Percentiles rank a stretch among this genome's conserved stretches.
Conservation (phyloP, 2,329 filamentous ascomycete species). For the Trichoderma semiorbis region DNA sequence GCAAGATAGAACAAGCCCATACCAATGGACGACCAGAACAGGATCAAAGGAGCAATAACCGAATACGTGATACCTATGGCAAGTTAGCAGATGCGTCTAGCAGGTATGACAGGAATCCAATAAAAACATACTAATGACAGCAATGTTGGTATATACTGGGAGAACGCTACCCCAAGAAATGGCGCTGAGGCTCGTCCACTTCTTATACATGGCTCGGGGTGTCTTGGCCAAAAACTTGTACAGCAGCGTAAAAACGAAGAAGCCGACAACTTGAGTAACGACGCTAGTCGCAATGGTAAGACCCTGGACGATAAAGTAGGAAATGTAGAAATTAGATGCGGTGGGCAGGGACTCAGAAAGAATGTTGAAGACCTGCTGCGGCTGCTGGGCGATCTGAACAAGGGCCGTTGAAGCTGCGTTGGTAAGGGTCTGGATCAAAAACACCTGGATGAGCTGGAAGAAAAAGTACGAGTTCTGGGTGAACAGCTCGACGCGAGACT, state of each 20-base stretch:
- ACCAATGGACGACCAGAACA: conserved; percentile 75
- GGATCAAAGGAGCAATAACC: conserved; percentile 76
- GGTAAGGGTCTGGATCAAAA: conserved; percentile 78
- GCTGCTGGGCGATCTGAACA: conserved; percentile 59
- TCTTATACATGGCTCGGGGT: conserved; percentile 72
- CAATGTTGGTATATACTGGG: conserved; percentile 71
- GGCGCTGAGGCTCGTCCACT: conserved; percentile 65
- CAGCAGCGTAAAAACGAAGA: conserved; percentile 64
- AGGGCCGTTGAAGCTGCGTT: conserved; percentile 72
- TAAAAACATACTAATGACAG: conserved; percentile 56
- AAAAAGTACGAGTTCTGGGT: conserved; percentile 90
- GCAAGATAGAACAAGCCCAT: conserved; percentile 77
- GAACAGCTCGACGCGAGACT: conserved; percentile 77
- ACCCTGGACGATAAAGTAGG: conserved; percentile 82
- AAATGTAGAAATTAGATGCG: conserved; percentile 91
- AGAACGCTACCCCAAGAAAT: conserved; percentile 76
- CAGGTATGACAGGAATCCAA: neutral
- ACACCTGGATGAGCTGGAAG: conserved; percentile 91
- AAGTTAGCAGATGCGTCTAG: conserved; percentile 21
- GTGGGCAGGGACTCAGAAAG: conserved; percentile 72
- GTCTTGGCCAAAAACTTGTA: conserved; percentile 71
- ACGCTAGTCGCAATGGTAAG: conserved; percentile 70
- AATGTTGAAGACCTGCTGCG: conserved; percentile 57
- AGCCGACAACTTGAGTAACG: conserved; percentile 63
- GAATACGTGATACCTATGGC: conserved; percentile 66